Conservation (phyloP, 495 filamentous ascomycete species). For the Hamigera avellanea region DNA sequence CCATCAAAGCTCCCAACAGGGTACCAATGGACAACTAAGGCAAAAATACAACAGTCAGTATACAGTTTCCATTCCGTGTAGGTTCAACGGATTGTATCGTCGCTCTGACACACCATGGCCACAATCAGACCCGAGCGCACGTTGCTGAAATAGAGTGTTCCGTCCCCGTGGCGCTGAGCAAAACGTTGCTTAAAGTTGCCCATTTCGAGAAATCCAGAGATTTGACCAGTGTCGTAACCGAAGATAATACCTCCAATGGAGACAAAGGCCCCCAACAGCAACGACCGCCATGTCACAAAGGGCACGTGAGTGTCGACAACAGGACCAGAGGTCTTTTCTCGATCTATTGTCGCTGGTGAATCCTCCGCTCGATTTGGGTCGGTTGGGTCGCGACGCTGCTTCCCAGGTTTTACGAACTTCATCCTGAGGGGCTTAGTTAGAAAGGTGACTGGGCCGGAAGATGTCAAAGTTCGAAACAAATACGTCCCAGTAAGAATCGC, state of each 20-base stretch:
- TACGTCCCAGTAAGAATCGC: too few species aligned
- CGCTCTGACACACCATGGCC: constrained; percentile 13
- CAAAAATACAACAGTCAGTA: neutral
- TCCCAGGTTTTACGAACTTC: too few species aligned
- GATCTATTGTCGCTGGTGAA: neutral
- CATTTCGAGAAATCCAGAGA: constrained; percentile 52
- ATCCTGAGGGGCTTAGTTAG: too few species aligned
- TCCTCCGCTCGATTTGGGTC: too few species aligned
- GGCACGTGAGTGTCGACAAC: constrained; percentile 28
- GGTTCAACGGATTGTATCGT: neutral
- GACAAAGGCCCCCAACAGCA: constrained; percentile 41
- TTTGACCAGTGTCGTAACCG: constrained; percentile 40
- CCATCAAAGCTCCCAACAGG: constrained; percentile 51
- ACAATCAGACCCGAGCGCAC: constrained; percentile 43
- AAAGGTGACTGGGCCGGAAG: too few species aligned
- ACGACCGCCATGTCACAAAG: constrained; percentile 31
- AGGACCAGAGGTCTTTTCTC: neutral
- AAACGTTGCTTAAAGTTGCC: constrained; percentile 34
- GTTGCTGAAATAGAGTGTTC: constrained; percentile 32
- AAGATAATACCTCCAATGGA: constrained; percentile 62
- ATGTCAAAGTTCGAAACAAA: too few species aligned
- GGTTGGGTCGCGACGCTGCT: too few species aligned
- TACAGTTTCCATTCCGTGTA: too few species aligned
- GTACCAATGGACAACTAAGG: constrained; percentile 50
- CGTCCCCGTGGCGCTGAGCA: constrained; percentile 17